Evolutionary conservation across 1,139 yeast genomes (phyloP), one percentile per base, ranked within the genome.

Genomic region (Geotrichum histeridarum): DNA sequence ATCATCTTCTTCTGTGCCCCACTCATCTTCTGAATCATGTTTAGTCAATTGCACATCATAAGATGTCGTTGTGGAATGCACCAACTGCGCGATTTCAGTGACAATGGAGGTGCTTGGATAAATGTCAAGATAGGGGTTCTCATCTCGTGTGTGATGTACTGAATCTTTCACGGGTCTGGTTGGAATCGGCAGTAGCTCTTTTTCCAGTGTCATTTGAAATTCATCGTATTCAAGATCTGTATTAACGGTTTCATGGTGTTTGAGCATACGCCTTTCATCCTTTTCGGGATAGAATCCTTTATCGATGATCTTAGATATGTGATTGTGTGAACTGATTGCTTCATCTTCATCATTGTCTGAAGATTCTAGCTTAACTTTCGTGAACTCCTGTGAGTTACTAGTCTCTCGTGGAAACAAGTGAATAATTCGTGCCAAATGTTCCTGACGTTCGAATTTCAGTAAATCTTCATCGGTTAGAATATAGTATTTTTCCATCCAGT

Each of bases 401-500:
- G 32, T 30, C 14, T 47, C 11, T 22, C 50, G 50, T 11, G 42
- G 42, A 27, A 47, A 47, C 12, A 42, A 32, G 3, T 48, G 33
- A 2, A 41, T 5, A 33, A 30, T 9, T 14, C 41, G 11, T 8
- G 48, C 37, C 30, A 42, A n/a, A 17, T 43, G 31, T 8, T 8
- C 22, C 17, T 31, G 6, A 2, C 14, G 35, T 11, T 42, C 38
- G 5, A 14, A 9, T 4, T 22, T 35, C 5, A 7, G 17, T n/a
- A 32, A 22, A 9, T 32, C 43, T 4, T 45, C 41, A 12, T 48
- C 49, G 12, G 45, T 49, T 4, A 31, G 46, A 7, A 31, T 41
- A 17, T 57, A 51, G 41, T 60, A 50, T n/a, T 59, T 56, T 44
- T 64, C 66, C 51, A 62, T 66, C 71, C 72, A 70, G 15, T 60